phyloP scores from a whole-genome alignment of 1,284 basidiomycete genomes.

The Cerioporus squamosus region DNA sequence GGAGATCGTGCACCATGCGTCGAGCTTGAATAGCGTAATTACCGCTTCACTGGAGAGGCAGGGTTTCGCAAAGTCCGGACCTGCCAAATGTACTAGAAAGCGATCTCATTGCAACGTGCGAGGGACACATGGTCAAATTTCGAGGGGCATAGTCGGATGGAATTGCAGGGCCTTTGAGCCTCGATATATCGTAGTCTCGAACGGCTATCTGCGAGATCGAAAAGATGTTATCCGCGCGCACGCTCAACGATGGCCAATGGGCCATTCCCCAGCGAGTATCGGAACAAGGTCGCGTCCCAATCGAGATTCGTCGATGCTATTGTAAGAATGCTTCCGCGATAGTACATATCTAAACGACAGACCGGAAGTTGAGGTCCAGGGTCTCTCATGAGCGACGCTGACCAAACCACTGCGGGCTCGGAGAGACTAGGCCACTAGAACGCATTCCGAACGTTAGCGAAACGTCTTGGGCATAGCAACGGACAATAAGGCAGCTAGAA shows the following conservation, averaged over 20 bases:
- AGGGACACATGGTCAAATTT: no score
- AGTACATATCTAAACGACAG: neutral
- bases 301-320: neutral
- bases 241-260: neutral
- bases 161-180: no score
- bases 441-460: neutral
- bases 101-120: no score
- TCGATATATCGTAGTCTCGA: no score
- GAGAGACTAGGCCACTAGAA: neutral
- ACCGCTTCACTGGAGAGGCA: no score
- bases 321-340: neutral
- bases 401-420: no score
- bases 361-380: neutral
- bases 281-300: no score
- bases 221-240: neutral
- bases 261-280: neutral
- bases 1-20: no score
- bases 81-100: no score
- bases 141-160: no score
- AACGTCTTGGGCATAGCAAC: conserved; percentile 2
- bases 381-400: neutral
- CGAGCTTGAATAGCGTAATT: no score
- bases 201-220: neutral
- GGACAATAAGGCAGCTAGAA: neutral
- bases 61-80: no score